phyloP scores from a whole-genome alignment of 2,329 filamentous ascomycete species.

The Monilinia laxa region DNA sequence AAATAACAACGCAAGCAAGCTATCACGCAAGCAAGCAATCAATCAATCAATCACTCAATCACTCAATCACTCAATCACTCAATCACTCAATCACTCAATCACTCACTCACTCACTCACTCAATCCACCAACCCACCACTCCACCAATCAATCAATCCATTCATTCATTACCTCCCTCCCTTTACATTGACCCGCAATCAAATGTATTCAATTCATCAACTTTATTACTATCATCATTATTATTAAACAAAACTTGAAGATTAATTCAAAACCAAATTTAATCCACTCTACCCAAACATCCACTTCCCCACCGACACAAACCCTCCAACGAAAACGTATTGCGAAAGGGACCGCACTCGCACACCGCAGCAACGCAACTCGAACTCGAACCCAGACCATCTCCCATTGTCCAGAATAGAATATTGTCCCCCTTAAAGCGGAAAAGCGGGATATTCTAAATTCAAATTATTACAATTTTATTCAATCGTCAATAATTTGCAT shows the following conservation, averaged over 20 bases:
- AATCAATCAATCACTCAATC: too few relatives aligned
- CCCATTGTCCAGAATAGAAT: slow-evolving; percentile 11
- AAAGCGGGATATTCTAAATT: slow-evolving; percentile 15
- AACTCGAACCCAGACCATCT: slow-evolving; percentile 11
- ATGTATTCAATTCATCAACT: not conserved
- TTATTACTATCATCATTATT: not conserved
- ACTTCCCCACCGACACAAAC: slow-evolving; percentile 14
- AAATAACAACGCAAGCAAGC: too few relatives aligned
- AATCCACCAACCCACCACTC: too few relatives aligned
- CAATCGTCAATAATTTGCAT: slow-evolving; percentile 7
- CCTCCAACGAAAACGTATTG: slow-evolving; percentile 17
- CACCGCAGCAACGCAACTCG: slow-evolving; percentile 9
- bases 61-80: too few relatives aligned
- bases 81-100: too few relatives aligned
- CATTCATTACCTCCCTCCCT: too few relatives aligned
- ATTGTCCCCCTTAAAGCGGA: slow-evolving; percentile 10
- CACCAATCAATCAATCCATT: too few relatives aligned
- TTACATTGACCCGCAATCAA: slow-evolving; percentile 9
- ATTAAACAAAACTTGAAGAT: not conserved
- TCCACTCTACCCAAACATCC: not conserved
- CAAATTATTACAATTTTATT: slow-evolving; percentile 15
- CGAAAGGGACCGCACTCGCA: slow-evolving; percentile 14
- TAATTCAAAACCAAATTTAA: not conserved
- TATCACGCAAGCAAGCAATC: too few relatives aligned
- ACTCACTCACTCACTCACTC: too few relatives aligned